A percentile compares a stretch with the other conserved stretches of the same genome.
Evolutionary conservation across 2,329 filamentous ascomycete species (phyloP).

Genomic region (Xylaria sp.): DNA sequence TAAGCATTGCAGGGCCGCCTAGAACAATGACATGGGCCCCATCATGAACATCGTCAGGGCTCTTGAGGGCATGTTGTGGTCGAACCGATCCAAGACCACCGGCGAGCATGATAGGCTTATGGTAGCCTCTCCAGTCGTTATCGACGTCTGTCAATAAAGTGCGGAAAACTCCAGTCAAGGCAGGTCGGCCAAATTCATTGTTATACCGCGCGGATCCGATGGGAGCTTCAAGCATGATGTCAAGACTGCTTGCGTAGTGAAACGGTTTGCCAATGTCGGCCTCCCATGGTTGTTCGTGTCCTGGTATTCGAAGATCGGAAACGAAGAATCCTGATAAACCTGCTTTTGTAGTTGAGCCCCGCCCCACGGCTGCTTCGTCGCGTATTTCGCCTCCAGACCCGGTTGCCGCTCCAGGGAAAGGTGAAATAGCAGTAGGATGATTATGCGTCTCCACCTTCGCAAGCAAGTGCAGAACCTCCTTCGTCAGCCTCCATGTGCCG

Average conservation of each 20-base stretch:
- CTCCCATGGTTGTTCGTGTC: slow-evolving; percentile 86
- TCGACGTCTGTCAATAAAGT: slow-evolving; percentile 74
- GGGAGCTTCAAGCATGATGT: slow-evolving; percentile 97
- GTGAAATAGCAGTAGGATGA: slow-evolving; percentile 92
- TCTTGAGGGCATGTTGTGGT: slow-evolving; percentile 90
- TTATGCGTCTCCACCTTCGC: slow-evolving; percentile 99
- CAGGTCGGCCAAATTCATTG: slow-evolving; percentile 92
- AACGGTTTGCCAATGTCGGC: slow-evolving; percentile 86
- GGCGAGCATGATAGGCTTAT: slow-evolving; percentile 89
- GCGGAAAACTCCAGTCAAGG: slow-evolving; percentile 88
- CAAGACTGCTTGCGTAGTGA: slow-evolving; percentile 92
- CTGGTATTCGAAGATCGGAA: slow-evolving; percentile 91
- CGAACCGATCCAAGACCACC: slow-evolving; percentile 93
- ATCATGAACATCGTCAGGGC: slow-evolving; percentile 78
- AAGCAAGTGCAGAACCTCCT: slow-evolving; percentile 86
- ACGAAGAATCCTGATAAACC: slow-evolving; percentile 94
- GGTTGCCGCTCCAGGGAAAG: slow-evolving; percentile 83
- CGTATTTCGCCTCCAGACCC: slow-evolving; percentile 77
- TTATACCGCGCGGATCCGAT: slow-evolving; percentile 96
- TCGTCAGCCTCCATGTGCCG: slow-evolving; percentile 86
- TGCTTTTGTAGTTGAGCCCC: slow-evolving; percentile 92
- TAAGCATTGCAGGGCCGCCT: slow-evolving; percentile 96
- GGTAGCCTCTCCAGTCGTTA: slow-evolving; percentile 83
- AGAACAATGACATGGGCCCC: slow-evolving; percentile 91
- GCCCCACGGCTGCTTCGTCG: slow-evolving; percentile 92